Evolutionary conservation across 2,329 filamentous ascomycete species (phyloP).

Genomic region (Penicillium janthinellum): DNA sequence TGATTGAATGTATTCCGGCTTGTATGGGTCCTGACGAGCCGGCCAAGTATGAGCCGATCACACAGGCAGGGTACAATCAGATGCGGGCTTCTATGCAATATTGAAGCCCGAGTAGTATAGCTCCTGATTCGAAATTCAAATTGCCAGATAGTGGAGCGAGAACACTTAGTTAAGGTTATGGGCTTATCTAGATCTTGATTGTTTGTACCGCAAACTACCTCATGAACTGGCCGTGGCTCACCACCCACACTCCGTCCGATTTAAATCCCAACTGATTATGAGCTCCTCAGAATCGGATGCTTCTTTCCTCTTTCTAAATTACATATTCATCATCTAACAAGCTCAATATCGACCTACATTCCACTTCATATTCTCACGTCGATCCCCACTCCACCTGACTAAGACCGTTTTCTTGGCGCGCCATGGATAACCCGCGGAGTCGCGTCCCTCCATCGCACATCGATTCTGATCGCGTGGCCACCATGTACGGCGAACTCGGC

Average conservation of each 20-base stretch:
- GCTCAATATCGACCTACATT: not conserved
- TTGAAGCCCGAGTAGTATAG: not conserved
- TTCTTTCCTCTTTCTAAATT: not conserved
- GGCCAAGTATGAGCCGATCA: slow-evolving; percentile 56
- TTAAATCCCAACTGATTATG: not conserved
- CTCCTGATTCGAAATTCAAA: not conserved
- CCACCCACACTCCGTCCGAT: not conserved
- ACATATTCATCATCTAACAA: not conserved
- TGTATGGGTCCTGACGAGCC: slow-evolving; percentile 48
- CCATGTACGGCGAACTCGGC: slow-evolving; percentile 85
- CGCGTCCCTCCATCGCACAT: slow-evolving; percentile 18
- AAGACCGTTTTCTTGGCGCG: slow-evolving; percentile 26
- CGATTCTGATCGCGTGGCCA: slow-evolving; percentile 26
- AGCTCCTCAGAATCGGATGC: not conserved
- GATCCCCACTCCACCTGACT: slow-evolving; percentile 26
- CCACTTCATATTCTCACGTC: not conserved
- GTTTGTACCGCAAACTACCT: not conserved
- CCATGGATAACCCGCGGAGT: slow-evolving; percentile 21
- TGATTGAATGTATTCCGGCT: slow-evolving; percentile 56
- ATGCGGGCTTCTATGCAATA: slow-evolving; percentile 26
- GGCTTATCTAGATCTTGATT: not conserved
- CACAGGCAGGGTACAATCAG: slow-evolving; percentile 39
- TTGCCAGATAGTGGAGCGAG: not conserved
- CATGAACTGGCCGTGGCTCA: no score
- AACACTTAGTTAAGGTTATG: not conserved